Percentiles rank a stretch among this genome's conserved stretches.
Conservation (phyloP, 345 rosid genomes). For the Brassica napus region Da-Ae NC_063436.1:25660501-25661000, state of each 20-base stretch:
- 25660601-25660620: too few species aligned
- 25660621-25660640: too few species aligned
- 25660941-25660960: background rate
- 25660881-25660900: background rate
- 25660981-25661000: background rate
- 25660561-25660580: too few species aligned
- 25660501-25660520: background rate
- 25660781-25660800: background rate
- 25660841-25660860: background rate
- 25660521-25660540: background rate
- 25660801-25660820: background rate
- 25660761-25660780: background rate
- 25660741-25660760: background rate
- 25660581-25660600: too few species aligned
- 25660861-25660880: constrained; percentile 7
- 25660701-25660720: background rate
- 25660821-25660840: constrained; percentile 1
- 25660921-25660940: background rate
- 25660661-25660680: background rate
- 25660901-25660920: background rate
- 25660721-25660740: background rate
- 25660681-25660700: background rate
- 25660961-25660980: background rate
- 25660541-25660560: too few species aligned
- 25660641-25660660: background rate